phyloP scores from a whole-genome alignment of 2,329 filamentous ascomycete species.

The Bipolaris bicolor region DNA sequence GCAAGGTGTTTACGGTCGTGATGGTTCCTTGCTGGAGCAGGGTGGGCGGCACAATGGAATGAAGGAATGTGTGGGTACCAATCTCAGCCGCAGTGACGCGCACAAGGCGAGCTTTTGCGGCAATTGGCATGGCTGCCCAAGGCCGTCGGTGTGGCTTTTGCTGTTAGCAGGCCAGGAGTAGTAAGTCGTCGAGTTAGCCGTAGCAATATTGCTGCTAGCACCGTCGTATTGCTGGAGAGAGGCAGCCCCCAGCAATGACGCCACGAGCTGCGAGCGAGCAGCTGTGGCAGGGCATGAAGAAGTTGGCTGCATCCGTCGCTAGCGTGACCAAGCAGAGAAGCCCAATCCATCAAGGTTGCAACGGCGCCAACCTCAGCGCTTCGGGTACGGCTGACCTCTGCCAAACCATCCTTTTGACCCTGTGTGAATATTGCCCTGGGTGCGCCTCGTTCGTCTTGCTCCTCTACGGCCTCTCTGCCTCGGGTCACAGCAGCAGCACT shows the following conservation, averaged over 20 bases:
- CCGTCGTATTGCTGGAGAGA: too few species aligned
- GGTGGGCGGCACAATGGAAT: background rate
- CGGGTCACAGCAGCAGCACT: too few species aligned
- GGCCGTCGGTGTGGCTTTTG: background rate
- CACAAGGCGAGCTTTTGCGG: conserved; percentile 4
- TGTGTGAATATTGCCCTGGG: conserved; percentile 2
- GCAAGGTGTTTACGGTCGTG: background rate
- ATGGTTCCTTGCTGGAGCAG: background rate
- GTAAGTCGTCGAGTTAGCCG: too few species aligned
- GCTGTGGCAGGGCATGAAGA: conserved; percentile 4
- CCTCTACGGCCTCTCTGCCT: background rate
- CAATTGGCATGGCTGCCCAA: background rate
- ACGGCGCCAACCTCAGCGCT: conserved; percentile 18
- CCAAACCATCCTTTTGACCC: conserved; percentile 9
- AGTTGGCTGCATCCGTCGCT: conserved; percentile 12
- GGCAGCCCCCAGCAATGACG: too few species aligned
- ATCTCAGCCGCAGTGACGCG: conserved; percentile 6
- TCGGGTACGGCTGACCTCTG: conserved; percentile 9
- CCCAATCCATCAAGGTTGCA: conserved; percentile 19
- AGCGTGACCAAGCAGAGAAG: conserved; percentile 14
- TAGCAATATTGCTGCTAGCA: too few species aligned
- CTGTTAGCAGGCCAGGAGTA: background rate
- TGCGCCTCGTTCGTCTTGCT: background rate
- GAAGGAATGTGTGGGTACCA: conserved; percentile 1
- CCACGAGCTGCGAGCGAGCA: too few species aligned